Conservation (phyloP, 2,329 filamentous ascomycete species). For the Diplocarpon rosae region DNA sequence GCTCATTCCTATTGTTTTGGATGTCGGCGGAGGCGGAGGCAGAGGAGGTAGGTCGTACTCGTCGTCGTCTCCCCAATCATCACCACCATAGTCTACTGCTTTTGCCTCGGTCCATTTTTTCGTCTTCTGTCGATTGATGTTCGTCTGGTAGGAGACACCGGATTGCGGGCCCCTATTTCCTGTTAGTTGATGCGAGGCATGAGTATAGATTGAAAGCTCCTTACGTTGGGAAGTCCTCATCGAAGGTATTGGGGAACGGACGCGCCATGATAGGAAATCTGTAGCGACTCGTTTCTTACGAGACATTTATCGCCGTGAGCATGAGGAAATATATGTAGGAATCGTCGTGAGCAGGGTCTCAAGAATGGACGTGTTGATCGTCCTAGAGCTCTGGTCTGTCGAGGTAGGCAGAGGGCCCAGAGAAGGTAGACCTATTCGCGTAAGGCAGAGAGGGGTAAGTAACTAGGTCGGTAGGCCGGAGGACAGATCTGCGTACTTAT, state of each 20-base stretch:
- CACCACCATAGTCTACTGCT: conserved; percentile 76
- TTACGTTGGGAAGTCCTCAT: conserved; percentile 24
- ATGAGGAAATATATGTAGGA: conserved; percentile 9
- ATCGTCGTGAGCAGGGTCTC: not conserved
- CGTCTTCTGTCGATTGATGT: conserved; percentile 81
- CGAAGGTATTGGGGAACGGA: conserved; percentile 24
- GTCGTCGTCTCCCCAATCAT: conserved; percentile 77
- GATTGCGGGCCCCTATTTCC: conserved; percentile 19
- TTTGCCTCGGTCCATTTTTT: conserved; percentile 94
- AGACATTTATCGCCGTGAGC: conserved; percentile 14
- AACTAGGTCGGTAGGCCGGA: too few relatives aligned
- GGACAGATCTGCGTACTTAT: too few relatives aligned
- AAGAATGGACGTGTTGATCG: too few relatives aligned
- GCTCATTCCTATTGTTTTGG: conserved; percentile 33
- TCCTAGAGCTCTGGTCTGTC: too few relatives aligned
- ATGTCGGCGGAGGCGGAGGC: conserved; percentile 29
- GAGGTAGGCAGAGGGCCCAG: too few relatives aligned
- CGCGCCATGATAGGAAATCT: conserved; percentile 24
- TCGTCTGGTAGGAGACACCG: conserved; percentile 54
- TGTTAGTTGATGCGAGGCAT: conserved; percentile 7
- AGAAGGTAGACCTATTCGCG: too few relatives aligned
- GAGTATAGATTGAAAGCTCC: conserved; percentile 2
- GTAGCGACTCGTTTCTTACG: conserved; percentile 10
- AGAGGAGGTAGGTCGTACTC: conserved; percentile 41
- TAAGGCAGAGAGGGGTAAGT: too few relatives aligned